Evolutionary conservation across 176 grass and related monocot genomes (phyloP), one percentile per base, ranked within the genome.

Genomic region (Triticum monococcum): DNA sequence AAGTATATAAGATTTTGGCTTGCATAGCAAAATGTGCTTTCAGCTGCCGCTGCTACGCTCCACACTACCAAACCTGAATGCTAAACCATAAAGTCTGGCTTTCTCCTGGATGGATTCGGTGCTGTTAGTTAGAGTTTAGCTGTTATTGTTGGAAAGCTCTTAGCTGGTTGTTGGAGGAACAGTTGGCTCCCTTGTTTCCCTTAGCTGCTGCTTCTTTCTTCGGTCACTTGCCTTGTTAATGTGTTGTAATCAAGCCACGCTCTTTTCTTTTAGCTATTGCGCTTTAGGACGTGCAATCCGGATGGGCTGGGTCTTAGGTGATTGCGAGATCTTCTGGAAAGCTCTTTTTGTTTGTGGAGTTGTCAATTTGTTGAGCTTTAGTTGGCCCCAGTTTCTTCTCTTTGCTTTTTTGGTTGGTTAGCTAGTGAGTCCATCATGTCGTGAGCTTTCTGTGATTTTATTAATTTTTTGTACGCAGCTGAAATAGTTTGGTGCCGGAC

Each of bases 381-480:
- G 26, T 36, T 70, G 22, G 69, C 69, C 18, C 17, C 12, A 50
- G 26, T 77, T 88, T 74, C 61, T 81, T 81, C 11, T 50, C 16
- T 59, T 83, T 61, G 75, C 75, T 79, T 77, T 81, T 87, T 17
- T 88, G 61, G 48, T 85, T 81, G 70, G 62, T 85, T 76, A 46
- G 23, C 28, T 91, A 75, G 43, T 45, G 2, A 5, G 26, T 30
- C 59, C 74, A 8, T 68, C 66, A 33, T 18, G 41, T 36, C 11
- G 5, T 45, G 16, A 11, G 5, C 25, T 63, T 70, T 61, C n/a
- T 81, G 45, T 84, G 63, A 70, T 87, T 87, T 68, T 31, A 7
- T 8, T 4, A 0, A 18, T 16, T 52, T 52, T 52, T 52, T 52
- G 48, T 0, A 7, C 5, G 7, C 50, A 54, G 7, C 50, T 54